Base-by-base conservation (phyloP, 2,329 filamentous ascomycete genomes). In the Botrytis medusae region DNA sequence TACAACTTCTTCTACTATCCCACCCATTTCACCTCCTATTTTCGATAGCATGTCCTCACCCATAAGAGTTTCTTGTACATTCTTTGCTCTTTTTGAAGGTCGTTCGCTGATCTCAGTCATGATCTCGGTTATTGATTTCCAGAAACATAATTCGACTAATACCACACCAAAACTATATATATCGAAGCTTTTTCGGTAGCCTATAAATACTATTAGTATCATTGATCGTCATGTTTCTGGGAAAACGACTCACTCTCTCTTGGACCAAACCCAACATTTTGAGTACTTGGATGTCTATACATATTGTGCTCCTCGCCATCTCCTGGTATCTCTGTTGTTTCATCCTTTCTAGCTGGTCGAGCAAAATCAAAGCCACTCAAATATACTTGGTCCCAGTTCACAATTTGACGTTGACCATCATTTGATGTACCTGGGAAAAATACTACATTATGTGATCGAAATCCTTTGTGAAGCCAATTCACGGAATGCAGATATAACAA, bases 391-490 rank as follows among this genome's bases (percentile, higher is more conserved):
- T 76, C 75, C 72, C 83, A 84, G 73, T 84, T 81, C 60, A 85
- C 80, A 18, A 73, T 32, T 34, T 71, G 34, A 18, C 69, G 32
- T 60, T 37, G 46, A 18, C 48, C n/a, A 25, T 32, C 42, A 10
- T 71, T 34, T 9, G 64, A 37, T 71, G 34, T 73, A 42, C 77
- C 75, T 46, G 80, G 80, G 77, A 87, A 87, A 78, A 89, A 87
- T 18, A 89, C 78, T 44, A 89, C 82, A 77, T 87, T 88, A 72
- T 86, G 81, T 73, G 84, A 85, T 20, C 87, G 84, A 8, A 89
- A 81, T n/a, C 86, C 86, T 76, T 89, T 89, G 81, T 89, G 87
- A 9, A 89, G 82, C 87, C 87, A 89, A 74, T 87, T 84, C 1
- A 88, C 86, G 4, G 85, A 83, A 76, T 89, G 87, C 0, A 89